A percentile compares a stretch with the other conserved stretches of the same genome.
phyloP scores from a whole-genome alignment of 805 yeast genomes.

The Scheffersomyces amazonensis region DNA sequence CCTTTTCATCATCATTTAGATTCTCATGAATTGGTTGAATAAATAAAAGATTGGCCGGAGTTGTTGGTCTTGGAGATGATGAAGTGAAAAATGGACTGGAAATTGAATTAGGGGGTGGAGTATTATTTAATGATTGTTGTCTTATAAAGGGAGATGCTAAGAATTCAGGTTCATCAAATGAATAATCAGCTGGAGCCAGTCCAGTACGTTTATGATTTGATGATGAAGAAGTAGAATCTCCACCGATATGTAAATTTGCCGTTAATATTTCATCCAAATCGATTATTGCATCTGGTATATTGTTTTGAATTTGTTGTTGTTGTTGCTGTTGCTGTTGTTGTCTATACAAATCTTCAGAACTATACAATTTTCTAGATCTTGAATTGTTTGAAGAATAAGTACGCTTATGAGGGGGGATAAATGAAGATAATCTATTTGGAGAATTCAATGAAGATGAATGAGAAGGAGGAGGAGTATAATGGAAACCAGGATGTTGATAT shows the following conservation, averaged over 20 bases:
- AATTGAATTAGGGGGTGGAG: constrained; percentile 13
- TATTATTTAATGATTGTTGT: constrained; percentile 7
- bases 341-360: constrained; percentile 8
- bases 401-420: constrained; percentile 14
- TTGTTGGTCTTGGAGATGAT: constrained; percentile 3
- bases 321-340: background rate
- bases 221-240: background rate
- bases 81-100: constrained; percentile 15
- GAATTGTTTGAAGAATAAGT: constrained; percentile 14
- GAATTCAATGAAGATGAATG: constrained; percentile 23
- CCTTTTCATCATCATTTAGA: constrained; percentile 26
- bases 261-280: constrained; percentile 38
- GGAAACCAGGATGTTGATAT: background rate
- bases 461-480: background rate
- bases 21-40: constrained; percentile 21
- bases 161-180: constrained; percentile 20
- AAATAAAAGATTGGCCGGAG: background rate
- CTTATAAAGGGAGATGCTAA: constrained; percentile 30
- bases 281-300: constrained; percentile 38
- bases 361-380: constrained; percentile 23
- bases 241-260: constrained; percentile 28
- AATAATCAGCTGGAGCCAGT: constrained; percentile 15
- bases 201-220: constrained; percentile 15
- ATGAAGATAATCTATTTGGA: constrained; percentile 20
- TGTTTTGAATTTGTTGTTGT: no score